These are phyloP conservation scores for Arxiozyma heterogenica DNA, from an alignment of 1,139 yeast species.

Conservation along the genomic window DNA sequence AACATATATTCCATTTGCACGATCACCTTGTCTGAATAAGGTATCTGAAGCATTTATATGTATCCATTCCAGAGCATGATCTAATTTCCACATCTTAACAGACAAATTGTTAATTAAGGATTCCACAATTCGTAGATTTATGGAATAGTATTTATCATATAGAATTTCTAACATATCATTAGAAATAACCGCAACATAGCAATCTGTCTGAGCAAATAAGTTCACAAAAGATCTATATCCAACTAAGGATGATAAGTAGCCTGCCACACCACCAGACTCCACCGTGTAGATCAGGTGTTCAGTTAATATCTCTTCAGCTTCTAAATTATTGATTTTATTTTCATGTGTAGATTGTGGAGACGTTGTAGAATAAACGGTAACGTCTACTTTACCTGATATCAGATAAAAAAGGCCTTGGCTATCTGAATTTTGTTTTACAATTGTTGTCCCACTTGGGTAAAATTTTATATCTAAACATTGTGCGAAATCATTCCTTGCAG, in stretches of 20 bases:
- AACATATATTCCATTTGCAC: slow-evolving; percentile 86
- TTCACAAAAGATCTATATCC: slow-evolving; percentile 75
- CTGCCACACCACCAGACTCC: slow-evolving; percentile 75
- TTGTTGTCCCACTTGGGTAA: slow-evolving; percentile 44
- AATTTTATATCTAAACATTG: slow-evolving; percentile 49
- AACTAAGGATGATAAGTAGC: slow-evolving; percentile 71
- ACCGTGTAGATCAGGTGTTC: not conserved
- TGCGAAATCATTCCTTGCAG: slow-evolving; percentile 58
- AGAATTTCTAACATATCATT: slow-evolving; percentile 53
- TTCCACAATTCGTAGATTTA: slow-evolving; percentile 71
- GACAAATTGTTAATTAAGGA: slow-evolving; percentile 60
- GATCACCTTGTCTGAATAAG: slow-evolving; percentile 72
- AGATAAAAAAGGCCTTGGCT: slow-evolving; percentile 73
- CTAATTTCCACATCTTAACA: slow-evolving; percentile 60
- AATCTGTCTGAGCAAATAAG: slow-evolving; percentile 48
- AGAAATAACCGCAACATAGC: slow-evolving; percentile 65
- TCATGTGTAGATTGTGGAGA: not conserved
- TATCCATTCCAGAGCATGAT: slow-evolving; percentile 92
- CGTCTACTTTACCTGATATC: slow-evolving; percentile 67
- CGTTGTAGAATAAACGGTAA: slow-evolving; percentile 33
- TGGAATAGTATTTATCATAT: slow-evolving; percentile 65
- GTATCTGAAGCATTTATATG: slow-evolving; percentile 79
- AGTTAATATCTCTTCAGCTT: not conserved
- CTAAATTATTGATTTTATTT: not conserved
- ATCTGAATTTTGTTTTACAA: slow-evolving; percentile 57